Evolutionary conservation across 495 filamentous ascomycete genomes (phyloP).

Genomic region (Daldinia decipiens): DNA sequence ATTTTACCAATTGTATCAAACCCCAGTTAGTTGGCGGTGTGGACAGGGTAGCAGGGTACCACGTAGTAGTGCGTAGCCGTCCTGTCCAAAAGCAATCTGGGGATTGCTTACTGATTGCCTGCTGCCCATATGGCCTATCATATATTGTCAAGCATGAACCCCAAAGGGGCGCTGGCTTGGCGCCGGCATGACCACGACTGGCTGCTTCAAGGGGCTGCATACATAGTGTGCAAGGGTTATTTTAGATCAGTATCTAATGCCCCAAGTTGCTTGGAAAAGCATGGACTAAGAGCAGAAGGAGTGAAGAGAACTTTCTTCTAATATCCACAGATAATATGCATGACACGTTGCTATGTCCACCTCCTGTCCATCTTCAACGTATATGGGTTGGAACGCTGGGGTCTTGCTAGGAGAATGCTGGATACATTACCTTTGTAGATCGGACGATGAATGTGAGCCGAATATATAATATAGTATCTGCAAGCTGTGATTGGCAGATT

Average conservation of each 20-base stretch:
- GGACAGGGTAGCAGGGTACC: constrained; percentile 20
- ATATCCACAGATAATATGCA: constrained; percentile 6
- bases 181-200: constrained; percentile 10
- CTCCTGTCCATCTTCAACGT: constrained; percentile 32
- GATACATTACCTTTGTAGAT: constrained; percentile 24
- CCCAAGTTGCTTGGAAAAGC: background rate
- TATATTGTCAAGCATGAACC: constrained; percentile 15
- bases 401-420: constrained; percentile 7
- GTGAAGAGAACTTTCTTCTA: constrained; percentile 6
- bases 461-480: constrained; percentile 16
- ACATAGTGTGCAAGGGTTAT: constrained; percentile 7
- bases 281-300: background rate
- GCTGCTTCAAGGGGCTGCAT: background rate
- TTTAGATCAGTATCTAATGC: constrained; percentile 7
- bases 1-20: constrained; percentile 21
- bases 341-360: constrained; percentile 29
- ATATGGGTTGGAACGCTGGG: constrained; percentile 6
- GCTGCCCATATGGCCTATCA: constrained; percentile 28
- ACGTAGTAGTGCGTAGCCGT: constrained; percentile 30
- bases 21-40: constrained; percentile 30
- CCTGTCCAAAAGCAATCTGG: constrained; percentile 22
- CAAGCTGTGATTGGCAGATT: constrained; percentile 29
- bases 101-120: constrained; percentile 40
- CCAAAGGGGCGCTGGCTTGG: constrained; percentile 24
- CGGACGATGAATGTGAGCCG: constrained; percentile 29